These are phyloP conservation scores for Maudiozyma bulderi DNA, from an alignment of 805 yeast genomes.

Conservation along the genomic window DNA sequence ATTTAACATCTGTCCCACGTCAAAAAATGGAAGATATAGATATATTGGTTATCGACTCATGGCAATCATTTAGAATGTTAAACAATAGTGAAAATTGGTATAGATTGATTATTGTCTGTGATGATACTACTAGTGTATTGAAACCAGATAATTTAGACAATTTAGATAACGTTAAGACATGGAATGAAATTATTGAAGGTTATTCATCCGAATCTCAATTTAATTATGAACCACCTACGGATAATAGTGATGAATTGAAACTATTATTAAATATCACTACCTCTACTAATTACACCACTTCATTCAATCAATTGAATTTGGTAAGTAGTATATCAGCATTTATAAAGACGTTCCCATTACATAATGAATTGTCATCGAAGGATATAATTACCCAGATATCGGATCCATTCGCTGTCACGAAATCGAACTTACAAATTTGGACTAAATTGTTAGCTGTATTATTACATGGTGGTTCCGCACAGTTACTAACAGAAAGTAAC, in stretches of 20 bases:
- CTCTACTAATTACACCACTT: conserved; percentile 17
- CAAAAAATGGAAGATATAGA: conserved; percentile 28
- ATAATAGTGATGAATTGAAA: conserved; percentile 31
- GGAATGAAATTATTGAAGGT: conserved; percentile 17
- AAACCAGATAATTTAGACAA: not conserved
- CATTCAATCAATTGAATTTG: conserved; percentile 43
- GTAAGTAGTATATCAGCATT: conserved; percentile 46
- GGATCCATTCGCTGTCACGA: conserved; percentile 5
- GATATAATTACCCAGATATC: conserved; percentile 27
- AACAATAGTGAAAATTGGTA: conserved; percentile 24
- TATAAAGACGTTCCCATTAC: conserved; percentile 29
- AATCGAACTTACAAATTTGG: conserved; percentile 33
- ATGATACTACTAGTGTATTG: conserved; percentile 3
- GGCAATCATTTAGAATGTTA: conserved; percentile 16
- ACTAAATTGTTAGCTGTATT: conserved; percentile 31
- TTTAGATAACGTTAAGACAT: conserved; percentile 13
- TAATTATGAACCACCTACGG: conserved; percentile 24
- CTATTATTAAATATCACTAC: conserved; percentile 23
- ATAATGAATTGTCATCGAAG: conserved; percentile 27
- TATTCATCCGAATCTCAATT: conserved; percentile 13
- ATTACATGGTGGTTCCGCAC: conserved; percentile 27
- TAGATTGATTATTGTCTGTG: conserved; percentile 28
- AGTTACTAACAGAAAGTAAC: conserved; percentile 1
- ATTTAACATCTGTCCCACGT: conserved; percentile 28
- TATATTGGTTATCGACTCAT: conserved; percentile 25